Evolutionary conservation across 2,329 filamentous ascomycete genomes (phyloP), one percentile per base, ranked within the genome.

Genomic region (Alternaria sp.): DNA sequence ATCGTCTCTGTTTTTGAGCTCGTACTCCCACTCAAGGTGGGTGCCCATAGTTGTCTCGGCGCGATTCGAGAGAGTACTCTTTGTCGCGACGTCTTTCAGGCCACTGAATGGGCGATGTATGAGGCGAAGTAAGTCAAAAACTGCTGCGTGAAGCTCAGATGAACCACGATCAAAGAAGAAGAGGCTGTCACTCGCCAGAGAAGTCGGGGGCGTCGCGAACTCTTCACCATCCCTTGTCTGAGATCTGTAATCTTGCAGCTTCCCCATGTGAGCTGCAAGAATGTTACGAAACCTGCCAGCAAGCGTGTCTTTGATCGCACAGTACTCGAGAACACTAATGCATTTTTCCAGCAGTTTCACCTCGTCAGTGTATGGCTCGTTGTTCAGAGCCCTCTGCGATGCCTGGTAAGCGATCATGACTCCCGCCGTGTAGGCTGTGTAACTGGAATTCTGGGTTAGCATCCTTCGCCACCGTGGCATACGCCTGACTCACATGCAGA

Each of bases 401-500:
- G 61, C 64, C n/a, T 59, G 46, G 23, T 71, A 63, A 4, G 69
- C 60, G 21, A 68, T 54, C 57, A 71, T 69, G 17, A 68, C 50
- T 5, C 67, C 61, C 4, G 68, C 49, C 0, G 66, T 70, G 26
- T 68, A 70, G 7, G 70, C 54, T 6, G 67, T 67, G 43, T 61
- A 71, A 21, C 67, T 68, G 36, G 13, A 25, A 36, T 51, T 5
- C 8, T 12, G 7, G 19, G 23, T 59, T 11, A 62, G 50, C 32
- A 7, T 21, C 10, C 23, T 12, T 17, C 17, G 5, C 17, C 4
- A 40, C 25, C 30, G 30, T 30, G 15, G 13, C 13, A 40, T 4
- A 9, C 23, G 43, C 19, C 23, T 28, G 54, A 45, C 65, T 57
- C 11, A 69, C 60, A 73, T 70, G 66, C 67, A 73, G 36, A 73